Percentiles rank a stretch among this genome's conserved stretches.
Evolutionary conservation across 805 yeast species (phyloP).

Genomic region (Cyberlindnera japonica): DNA sequence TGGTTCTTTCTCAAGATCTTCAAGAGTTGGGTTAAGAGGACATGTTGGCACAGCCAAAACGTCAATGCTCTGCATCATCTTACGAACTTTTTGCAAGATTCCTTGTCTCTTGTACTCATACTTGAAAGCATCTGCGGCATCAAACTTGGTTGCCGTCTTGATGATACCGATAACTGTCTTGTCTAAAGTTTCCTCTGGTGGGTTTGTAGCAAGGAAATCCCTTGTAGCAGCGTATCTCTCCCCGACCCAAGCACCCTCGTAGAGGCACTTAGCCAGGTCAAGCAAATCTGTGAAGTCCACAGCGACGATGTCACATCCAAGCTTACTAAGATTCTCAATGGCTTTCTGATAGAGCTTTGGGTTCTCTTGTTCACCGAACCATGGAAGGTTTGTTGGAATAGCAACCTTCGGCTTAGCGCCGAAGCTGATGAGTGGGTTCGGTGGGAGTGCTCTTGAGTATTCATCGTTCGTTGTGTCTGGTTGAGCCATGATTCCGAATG

Average conservation of each 20-base stretch:
- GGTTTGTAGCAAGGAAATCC: slow-evolving; percentile 65
- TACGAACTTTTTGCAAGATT: slow-evolving; percentile 61
- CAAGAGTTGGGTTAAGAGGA: slow-evolving; percentile 84
- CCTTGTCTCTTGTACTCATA: slow-evolving; percentile 85
- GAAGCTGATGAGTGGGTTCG: slow-evolving; percentile 57
- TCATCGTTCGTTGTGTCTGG: slow-evolving; percentile 68
- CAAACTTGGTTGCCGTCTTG: slow-evolving; percentile 68
- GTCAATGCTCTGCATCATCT: slow-evolving; percentile 57
- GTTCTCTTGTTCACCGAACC: slow-evolving; percentile 82
- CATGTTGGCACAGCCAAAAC: slow-evolving; percentile 89
- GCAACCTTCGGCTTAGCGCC: slow-evolving; percentile 63
- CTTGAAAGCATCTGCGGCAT: slow-evolving; percentile 81
- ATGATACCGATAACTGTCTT: slow-evolving; percentile 80
- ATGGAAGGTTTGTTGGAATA: slow-evolving; percentile 66
- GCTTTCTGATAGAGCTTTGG: slow-evolving; percentile 64
- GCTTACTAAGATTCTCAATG: slow-evolving; percentile 44
- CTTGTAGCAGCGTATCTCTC: slow-evolving; percentile 85
- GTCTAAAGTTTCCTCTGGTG: slow-evolving; percentile 69
- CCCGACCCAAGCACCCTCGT: slow-evolving; percentile 99
- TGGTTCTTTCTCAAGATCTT: slow-evolving; percentile 72
- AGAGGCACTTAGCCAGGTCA: slow-evolving; percentile 80
- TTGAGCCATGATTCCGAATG: slow-evolving; percentile 66
- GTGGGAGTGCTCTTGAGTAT: slow-evolving; percentile 75
- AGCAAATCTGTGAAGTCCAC: slow-evolving; percentile 73
- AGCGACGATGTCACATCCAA: slow-evolving; percentile 58